A percentile compares a stretch with the other conserved stretches of the same genome.
phyloP scores from a whole-genome alignment of 176 grass and related monocot genomes.

The Phoenix dactylifera region DNA sequence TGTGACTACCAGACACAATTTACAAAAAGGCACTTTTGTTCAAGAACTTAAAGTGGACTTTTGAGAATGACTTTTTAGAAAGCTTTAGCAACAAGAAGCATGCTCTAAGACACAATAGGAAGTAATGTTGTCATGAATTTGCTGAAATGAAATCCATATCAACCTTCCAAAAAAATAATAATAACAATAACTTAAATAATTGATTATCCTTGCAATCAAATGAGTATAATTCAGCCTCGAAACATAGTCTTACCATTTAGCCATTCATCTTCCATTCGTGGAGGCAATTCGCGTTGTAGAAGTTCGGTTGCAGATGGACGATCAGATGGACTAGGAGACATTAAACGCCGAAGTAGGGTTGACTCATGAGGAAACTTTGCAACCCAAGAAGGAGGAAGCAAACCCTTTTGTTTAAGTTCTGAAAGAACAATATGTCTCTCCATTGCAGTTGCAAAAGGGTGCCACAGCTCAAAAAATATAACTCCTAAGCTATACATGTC shows the following conservation, averaged over 20 bases:
- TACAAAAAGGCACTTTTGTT: no score
- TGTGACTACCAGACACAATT: no score
- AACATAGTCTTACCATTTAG: conserved; percentile 55
- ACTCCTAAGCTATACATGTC: conserved; percentile 98
- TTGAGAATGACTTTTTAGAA: no score
- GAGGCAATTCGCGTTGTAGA: conserved; percentile 85
- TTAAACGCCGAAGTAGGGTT: conserved; percentile 47
- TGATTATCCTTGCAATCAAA: not conserved
- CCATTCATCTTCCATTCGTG: conserved; percentile 95
- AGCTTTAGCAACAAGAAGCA: no score
- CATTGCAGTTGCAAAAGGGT: conserved; percentile 92
- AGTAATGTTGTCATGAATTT: no score
- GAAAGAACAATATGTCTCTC: conserved; percentile 89
- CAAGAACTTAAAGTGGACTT: no score
- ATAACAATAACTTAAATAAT: no score
- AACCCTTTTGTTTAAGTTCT: conserved; percentile 80
- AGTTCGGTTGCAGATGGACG: conserved; percentile 85
- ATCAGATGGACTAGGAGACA: conserved; percentile 66
- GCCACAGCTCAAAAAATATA: conserved; percentile 98
- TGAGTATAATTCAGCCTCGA: not conserved
- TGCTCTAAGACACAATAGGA: no score
- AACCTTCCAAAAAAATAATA: no score
- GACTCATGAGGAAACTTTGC: conserved; percentile 50
- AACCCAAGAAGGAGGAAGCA: conserved; percentile 58
- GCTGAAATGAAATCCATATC: no score